Percentiles rank a stretch among this genome's conserved stretches.
phyloP scores from a whole-genome alignment of 306 rosid species.

The Amphicarpaea edgeworthii region DNA sequence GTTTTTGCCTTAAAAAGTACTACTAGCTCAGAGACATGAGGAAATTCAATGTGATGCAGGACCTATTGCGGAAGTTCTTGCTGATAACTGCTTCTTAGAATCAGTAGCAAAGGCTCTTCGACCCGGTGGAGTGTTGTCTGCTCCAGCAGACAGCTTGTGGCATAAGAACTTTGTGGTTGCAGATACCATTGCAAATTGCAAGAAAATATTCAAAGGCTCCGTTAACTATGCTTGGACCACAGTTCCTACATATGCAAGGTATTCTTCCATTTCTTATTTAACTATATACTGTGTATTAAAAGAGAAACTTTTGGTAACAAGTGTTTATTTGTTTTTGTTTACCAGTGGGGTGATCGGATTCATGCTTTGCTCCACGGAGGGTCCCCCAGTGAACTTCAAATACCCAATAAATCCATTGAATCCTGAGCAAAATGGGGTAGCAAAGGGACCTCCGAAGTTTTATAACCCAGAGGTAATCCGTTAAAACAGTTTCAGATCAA shows the following conservation, averaged over 20 bases:
- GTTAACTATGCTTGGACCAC: slow-evolving; percentile 48
- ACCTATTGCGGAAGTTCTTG: slow-evolving; percentile 38
- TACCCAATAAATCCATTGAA: slow-evolving; percentile 40
- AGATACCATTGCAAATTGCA: slow-evolving; percentile 48
- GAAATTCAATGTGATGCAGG: slow-evolving; percentile 37
- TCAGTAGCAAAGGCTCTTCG: slow-evolving; percentile 46
- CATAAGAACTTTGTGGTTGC: slow-evolving; percentile 42
- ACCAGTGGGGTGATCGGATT: slow-evolving; percentile 45
- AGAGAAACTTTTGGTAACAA: not conserved
- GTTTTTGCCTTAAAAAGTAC: not conserved
- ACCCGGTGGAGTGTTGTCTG: slow-evolving; percentile 47
- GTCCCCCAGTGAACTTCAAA: slow-evolving; percentile 46
- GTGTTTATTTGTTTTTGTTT: slow-evolving; percentile 1
- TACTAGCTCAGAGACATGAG: slow-evolving; percentile 2
- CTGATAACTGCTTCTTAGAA: slow-evolving; percentile 32
- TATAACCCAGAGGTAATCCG: slow-evolving; percentile 26
- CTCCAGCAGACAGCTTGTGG: slow-evolving; percentile 52
- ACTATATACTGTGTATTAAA: not conserved
- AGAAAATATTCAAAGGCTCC: slow-evolving; percentile 49
- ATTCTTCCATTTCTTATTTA: not conserved
- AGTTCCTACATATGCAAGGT: slow-evolving; percentile 51
- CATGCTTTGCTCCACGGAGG: slow-evolving; percentile 53
- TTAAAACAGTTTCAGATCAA: slow-evolving; percentile 16
- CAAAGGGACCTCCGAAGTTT: slow-evolving; percentile 48
- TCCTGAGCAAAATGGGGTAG: slow-evolving; percentile 36